Percentiles rank a stretch among this genome's conserved stretches.
Evolutionary conservation across 2,329 filamentous ascomycete genomes (phyloP).

Genomic region (Aspergillus sergii): DNA sequence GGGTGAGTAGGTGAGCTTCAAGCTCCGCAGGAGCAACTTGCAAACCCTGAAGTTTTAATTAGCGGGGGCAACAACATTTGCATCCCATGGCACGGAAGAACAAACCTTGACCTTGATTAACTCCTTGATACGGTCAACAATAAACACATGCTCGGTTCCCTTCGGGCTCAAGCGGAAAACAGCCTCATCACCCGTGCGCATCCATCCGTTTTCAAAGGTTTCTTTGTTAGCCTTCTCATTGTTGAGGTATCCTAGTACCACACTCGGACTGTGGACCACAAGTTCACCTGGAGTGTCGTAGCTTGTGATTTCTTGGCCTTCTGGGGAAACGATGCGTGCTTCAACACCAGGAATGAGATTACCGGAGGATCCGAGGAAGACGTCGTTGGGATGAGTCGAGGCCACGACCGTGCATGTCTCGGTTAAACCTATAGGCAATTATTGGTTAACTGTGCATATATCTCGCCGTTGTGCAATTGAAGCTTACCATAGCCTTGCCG

Average conservation of each 20-base stretch:
- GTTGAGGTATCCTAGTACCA: slow-evolving; percentile 82
- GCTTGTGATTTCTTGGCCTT: slow-evolving; percentile 70
- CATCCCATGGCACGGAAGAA: slow-evolving; percentile 14
- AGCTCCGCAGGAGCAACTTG: slow-evolving; percentile 85
- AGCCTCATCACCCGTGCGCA: slow-evolving; percentile 84
- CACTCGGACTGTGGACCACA: slow-evolving; percentile 72
- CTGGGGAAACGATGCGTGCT: slow-evolving; percentile 67
- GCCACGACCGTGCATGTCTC: slow-evolving; percentile 74
- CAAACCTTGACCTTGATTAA: slow-evolving; percentile 75
- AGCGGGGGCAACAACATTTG: neutral
- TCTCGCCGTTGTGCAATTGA: neutral
- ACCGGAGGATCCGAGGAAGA: slow-evolving; percentile 72
- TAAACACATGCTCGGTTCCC: slow-evolving; percentile 78
- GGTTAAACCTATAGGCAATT: slow-evolving; percentile 62
- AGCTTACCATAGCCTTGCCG: slow-evolving; percentile 70
- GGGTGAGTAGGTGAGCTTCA: slow-evolving; percentile 75
- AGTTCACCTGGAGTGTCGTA: slow-evolving; percentile 80
- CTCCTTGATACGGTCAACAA: slow-evolving; percentile 81
- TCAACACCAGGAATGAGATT: slow-evolving; percentile 66
- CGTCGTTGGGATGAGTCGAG: slow-evolving; percentile 59
- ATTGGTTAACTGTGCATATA: slow-evolving; percentile 12
- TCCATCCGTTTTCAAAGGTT: slow-evolving; percentile 78
- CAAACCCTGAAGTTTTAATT: slow-evolving; percentile 58
- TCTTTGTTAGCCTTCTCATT: slow-evolving; percentile 81
- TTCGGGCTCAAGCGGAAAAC: slow-evolving; percentile 64